Evolutionary conservation across 1,139 yeast species (phyloP).

Genomic region (Hemisphaericaspora subhashii): DNA sequence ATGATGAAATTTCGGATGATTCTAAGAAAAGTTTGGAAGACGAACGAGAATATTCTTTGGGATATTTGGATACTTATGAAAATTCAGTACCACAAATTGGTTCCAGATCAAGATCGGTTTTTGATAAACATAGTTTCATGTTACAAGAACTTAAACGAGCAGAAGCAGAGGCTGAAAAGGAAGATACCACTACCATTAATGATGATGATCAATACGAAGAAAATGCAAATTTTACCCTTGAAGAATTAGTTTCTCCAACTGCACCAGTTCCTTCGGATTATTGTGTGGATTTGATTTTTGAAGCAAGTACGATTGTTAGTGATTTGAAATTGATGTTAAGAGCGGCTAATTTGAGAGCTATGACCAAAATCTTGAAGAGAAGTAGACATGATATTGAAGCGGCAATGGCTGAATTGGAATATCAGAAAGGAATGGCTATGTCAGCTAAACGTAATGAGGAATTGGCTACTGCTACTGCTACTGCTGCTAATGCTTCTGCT

Average conservation of each 20-base stretch:
- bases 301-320: conserved; percentile 57
- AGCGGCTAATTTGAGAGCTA: conserved; percentile 59
- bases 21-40: conserved; percentile 23
- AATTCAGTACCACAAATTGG: conserved; percentile 21
- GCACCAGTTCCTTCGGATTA: conserved; percentile 54
- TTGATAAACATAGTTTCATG: conserved; percentile 26
- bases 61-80: conserved; percentile 29
- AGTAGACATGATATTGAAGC: conserved; percentile 32
- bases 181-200: conserved; percentile 15
- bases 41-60: conserved; percentile 24
- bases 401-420: conserved; percentile 21
- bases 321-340: conserved; percentile 66
- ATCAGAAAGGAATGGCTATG: conserved; percentile 14
- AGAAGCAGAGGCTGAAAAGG: conserved; percentile 6
- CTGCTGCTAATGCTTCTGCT: background rate
- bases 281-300: conserved; percentile 58
- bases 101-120: conserved; percentile 38
- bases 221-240: conserved; percentile 35
- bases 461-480: background rate
- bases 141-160: conserved; percentile 15
- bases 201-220: conserved; percentile 16
- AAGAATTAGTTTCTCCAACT: conserved; percentile 51
- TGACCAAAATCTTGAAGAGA: conserved; percentile 45
- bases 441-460: conserved; percentile 2
- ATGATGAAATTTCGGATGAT: conserved; percentile 20